Conservation (phyloP, 179 eudicot species). For the Silene vulgaris region DNA sequence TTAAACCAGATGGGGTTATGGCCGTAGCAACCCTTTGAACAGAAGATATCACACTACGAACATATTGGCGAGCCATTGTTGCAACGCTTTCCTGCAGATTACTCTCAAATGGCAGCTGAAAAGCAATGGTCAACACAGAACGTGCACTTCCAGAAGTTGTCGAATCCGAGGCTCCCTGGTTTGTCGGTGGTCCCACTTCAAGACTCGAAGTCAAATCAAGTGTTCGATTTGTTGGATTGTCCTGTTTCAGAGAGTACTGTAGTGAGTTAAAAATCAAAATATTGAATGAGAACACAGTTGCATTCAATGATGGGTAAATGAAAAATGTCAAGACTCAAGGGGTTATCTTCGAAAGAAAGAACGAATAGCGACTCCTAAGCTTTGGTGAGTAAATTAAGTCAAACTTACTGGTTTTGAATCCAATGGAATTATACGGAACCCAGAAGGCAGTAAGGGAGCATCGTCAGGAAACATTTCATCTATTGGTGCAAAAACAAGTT, state of each 20-base stretch:
- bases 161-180: constrained; percentile 25
- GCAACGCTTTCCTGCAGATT: constrained; percentile 48
- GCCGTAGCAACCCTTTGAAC: constrained; percentile 51
- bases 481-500: constrained; percentile 50
- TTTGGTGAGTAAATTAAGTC: background rate
- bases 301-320: too few species aligned
- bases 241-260: constrained; percentile 19
- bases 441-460: constrained; percentile 39
- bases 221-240: constrained; percentile 30
- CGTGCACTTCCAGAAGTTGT: constrained; percentile 23
- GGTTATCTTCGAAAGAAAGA: background rate
- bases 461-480: constrained; percentile 49
- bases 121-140: constrained; percentile 43
- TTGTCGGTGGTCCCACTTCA: constrained; percentile 39
- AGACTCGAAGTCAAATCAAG: constrained; percentile 40
- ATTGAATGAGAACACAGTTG: too few species aligned
- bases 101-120: constrained; percentile 49
- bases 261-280: too few species aligned
- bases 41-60: constrained; percentile 43
- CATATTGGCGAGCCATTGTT: constrained; percentile 46
- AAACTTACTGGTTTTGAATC: constrained; percentile 42
- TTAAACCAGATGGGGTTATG: constrained; percentile 37
- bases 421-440: constrained; percentile 30
- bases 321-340: too few species aligned
- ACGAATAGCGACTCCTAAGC: background rate